Evolutionary conservation across 148 eudicot genomes (phyloP), one percentile per base, ranked within the genome.

Genomic region (Fagopyrum tataricum): DNA sequence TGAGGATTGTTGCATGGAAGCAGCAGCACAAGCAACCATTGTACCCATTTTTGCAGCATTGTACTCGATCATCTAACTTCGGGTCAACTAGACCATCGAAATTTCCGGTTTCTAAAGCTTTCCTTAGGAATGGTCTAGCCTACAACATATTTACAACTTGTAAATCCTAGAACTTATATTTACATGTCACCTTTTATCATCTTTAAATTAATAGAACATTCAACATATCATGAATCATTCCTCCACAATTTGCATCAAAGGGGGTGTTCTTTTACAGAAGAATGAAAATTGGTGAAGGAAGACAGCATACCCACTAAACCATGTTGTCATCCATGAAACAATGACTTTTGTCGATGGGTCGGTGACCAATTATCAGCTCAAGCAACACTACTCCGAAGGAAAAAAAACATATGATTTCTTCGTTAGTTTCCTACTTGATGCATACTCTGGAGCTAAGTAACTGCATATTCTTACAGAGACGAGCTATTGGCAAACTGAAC

Each of bases 11-110:
- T 93, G 91, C 17, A 91, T 87, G 68, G 89, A 91, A 72, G 77
- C 91, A 66, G 88, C 87, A 72, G 97, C 97, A 89, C 97, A 91
- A 48, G 93, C 91, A 75, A 89, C 81, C 91, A 91, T 82, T 64
- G 84, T 84, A 69, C 82, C 72, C 93, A 89, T 82, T 84, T 89
- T 91, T 7, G 62, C 43, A 24, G 79, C 26, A 76, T 87, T 82
- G 74, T 89, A 89, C 13, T 85, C n/a, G n/a, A n/a, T n/a, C 78
- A 42, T 83, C 81, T 78, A 91, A 72, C 78, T 84, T 89, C 66
- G 81, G 88, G 86, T 91, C 97, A 73, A 78, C 87, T 72, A 91
- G 79, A 39, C 40, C 68, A 70, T 72, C 77, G 55, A 82, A 89
- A 70, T 83, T 79, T 70, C 83, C 82, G 40, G 77, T 81, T 62